These are phyloP conservation scores for Candida ipomoeae DNA, from an alignment of 805 yeast species.

Conservation along the genomic window DNA sequence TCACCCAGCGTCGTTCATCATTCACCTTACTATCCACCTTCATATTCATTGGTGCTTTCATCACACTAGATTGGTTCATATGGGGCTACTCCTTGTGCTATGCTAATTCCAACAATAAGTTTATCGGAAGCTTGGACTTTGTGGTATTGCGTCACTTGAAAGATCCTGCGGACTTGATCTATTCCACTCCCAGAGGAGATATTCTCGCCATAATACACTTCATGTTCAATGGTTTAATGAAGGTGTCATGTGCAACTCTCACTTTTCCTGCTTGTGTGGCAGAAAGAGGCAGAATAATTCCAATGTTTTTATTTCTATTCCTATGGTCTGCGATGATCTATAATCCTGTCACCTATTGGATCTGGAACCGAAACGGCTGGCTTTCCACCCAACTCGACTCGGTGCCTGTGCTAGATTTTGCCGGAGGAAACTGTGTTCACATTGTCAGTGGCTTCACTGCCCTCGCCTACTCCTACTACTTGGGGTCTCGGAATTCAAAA, in stretches of 20 bases:
- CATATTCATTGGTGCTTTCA: conserved; percentile 25
- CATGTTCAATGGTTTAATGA: conserved; percentile 37
- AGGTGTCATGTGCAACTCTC: conserved; percentile 35
- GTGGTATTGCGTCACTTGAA: conserved; percentile 21
- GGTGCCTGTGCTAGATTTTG: conserved; percentile 41
- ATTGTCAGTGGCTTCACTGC: conserved; percentile 44
- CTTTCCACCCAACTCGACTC: conserved; percentile 29
- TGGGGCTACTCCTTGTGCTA: conserved; percentile 44
- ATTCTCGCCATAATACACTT: conserved; percentile 35
- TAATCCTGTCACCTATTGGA: conserved; percentile 44
- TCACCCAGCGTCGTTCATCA: conserved; percentile 40
- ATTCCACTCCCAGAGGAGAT: conserved; percentile 36
- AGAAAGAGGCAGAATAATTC: conserved; percentile 40
- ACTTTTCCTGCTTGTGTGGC: conserved; percentile 44
- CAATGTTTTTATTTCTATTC: conserved; percentile 38
- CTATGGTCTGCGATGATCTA: conserved; percentile 39
- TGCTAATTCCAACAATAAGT: conserved; percentile 29
- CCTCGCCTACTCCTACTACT: conserved; percentile 38
- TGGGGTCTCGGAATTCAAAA: conserved; percentile 42
- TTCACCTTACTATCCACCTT: conserved; percentile 39
- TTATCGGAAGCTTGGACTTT: conserved; percentile 32
- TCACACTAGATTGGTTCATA: conserved; percentile 40
- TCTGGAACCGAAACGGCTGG: conserved; percentile 44
- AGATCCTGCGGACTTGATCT: conserved; percentile 11
- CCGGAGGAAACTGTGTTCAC: conserved; percentile 45